These are phyloP conservation scores for Radiomyces spectabilis DNA, from an alignment of 192 early-diverging fungal species.

Conservation along the genomic window DNA sequence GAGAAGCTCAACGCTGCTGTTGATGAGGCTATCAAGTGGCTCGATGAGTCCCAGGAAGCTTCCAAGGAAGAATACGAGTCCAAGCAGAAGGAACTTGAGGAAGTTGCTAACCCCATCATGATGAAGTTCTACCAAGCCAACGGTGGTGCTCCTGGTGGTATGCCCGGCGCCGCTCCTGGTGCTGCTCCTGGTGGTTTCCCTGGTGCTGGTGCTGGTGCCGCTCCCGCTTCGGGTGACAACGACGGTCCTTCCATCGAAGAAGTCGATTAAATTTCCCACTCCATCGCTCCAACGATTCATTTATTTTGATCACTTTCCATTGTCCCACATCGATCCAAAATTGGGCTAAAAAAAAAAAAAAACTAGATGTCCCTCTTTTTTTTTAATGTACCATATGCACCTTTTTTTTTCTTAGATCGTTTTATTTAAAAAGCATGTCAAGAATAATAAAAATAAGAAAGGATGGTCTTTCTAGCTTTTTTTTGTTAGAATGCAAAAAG, in stretches of 20 bases:
- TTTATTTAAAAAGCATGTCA: no score
- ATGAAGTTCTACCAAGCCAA: constrained; percentile 79
- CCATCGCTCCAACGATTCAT: no score
- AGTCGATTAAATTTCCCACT: constrained; percentile 18
- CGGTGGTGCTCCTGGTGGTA: constrained; percentile 48
- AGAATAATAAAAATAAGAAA: no score
- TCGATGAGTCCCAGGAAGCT: constrained; percentile 84
- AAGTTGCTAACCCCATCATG: constrained; percentile 92
- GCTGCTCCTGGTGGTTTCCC: constrained; percentile 10
- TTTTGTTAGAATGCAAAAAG: background rate
- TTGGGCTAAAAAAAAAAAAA: no score
- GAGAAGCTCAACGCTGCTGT: constrained; percentile 70
- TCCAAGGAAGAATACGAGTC: constrained; percentile 91
- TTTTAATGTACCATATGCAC: no score
- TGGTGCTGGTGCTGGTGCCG: constrained; percentile 3
- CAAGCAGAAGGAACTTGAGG: constrained; percentile 87
- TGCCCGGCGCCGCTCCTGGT: constrained; percentile 25
- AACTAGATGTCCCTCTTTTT: no score
- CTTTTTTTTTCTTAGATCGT: no score
- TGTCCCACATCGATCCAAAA: no score
- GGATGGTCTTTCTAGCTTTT: background rate
- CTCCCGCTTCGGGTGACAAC: background rate
- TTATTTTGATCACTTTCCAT: no score
- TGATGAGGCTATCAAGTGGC: constrained; percentile 85
- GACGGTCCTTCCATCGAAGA: constrained; percentile 9